phyloP scores from a whole-genome alignment of 495 filamentous ascomycete genomes.

The Podospora anserina region DNA sequence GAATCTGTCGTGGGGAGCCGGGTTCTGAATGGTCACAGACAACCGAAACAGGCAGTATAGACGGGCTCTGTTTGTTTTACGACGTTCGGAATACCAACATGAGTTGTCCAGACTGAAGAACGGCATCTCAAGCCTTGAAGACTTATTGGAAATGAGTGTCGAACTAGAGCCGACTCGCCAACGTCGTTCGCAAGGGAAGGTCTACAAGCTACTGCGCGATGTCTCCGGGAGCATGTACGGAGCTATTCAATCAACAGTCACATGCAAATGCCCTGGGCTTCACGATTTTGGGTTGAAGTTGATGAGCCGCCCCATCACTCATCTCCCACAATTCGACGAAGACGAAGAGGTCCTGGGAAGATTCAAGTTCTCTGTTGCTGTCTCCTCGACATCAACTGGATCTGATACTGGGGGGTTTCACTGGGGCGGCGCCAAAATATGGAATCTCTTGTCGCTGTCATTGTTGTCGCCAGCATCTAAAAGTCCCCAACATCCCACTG shows the following conservation, averaged over 20 bases:
- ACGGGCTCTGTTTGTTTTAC: conserved; percentile 32
- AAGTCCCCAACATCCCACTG: not conserved
- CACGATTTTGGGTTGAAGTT: conserved; percentile 23
- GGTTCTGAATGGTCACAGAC: conserved; percentile 18
- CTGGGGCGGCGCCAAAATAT: not conserved
- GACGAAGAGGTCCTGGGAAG: conserved; percentile 18
- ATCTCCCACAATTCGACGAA: conserved; percentile 20
- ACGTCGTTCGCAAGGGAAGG: conserved; percentile 23
- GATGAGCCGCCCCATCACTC: conserved; percentile 8
- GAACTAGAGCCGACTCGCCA: conserved; percentile 29
- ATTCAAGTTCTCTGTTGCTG: conserved; percentile 2
- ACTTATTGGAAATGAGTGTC: conserved; percentile 30
- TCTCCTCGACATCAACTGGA: not conserved
- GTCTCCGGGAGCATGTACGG: conserved; percentile 36
- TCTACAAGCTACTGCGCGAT: conserved; percentile 28
- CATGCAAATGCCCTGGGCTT: conserved; percentile 30
- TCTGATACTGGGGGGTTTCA: not conserved
- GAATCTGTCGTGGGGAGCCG: conserved; percentile 20
- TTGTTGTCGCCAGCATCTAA: not conserved
- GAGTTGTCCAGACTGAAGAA: conserved; percentile 32
- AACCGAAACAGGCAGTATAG: conserved; percentile 17
- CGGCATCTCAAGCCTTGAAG: conserved; percentile 35
- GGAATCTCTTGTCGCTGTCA: not conserved
- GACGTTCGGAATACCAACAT: conserved; percentile 28
- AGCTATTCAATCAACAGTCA: conserved; percentile 32